Base-by-base conservation (phyloP, 176 grass and related monocot genomes). In the Musa troglodytarum region DNA sequence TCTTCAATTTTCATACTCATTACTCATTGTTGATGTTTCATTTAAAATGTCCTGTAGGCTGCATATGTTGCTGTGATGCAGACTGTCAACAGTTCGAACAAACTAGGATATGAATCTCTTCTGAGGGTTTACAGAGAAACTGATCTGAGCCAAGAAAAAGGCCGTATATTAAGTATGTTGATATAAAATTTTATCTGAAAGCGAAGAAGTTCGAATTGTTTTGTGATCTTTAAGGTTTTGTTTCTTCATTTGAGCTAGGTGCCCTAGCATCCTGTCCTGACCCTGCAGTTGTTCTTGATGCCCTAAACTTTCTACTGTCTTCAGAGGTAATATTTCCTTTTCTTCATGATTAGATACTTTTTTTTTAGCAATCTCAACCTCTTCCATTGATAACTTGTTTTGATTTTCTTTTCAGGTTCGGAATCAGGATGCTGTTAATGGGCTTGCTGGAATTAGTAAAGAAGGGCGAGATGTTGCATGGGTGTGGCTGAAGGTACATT, bases 71-170 rank as follows among this genome's bases (percentile, higher is more conserved):
- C 93, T 81, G 54, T 88, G 54, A 93, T 97, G 93, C 83, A 87
- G 68, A 97, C 81, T 54, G 81, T 86, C 50, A 90, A 81, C 78
- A 90, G 82, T 81, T 82, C 89, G 2, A 83, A 97, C 74, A 90
- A 81, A 72, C 59, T 65, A 80, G 90, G 93, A 28, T 93, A 92
- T 77, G 87, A 90, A 88, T 90, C 87, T 55, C 93, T 97, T 12
- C 73, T 92, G 71, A 93, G 63, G 82, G 78, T 93, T 73, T 97
- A 92, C 50, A 88, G 88, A 79, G 94, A 98, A 85, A 87, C 86
- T 80, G 94, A 98, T 87, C 82, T 98, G 49, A 89, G 88, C 77
- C 94, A 98, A 88, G 94, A 98, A 82, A 98, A 98, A 93, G 85
- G 86, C 72, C 88, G 88, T 29, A 81, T 98, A 50, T 85, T 98